Evolutionary conservation across 208 protist genomes (phyloP).

Genomic region (Trypanosoma caninum): DNA sequence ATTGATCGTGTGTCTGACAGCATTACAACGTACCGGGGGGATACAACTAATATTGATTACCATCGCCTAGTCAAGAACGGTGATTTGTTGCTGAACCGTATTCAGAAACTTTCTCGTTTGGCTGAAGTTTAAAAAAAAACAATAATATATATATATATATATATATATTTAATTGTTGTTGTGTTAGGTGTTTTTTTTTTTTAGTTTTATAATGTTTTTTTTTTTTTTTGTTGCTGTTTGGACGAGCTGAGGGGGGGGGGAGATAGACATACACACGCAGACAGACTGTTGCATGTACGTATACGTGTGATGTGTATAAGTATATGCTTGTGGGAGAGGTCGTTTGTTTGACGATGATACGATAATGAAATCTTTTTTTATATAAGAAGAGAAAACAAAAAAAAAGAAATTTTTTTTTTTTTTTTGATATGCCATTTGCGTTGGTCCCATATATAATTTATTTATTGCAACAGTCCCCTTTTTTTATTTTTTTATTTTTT

Average conservation of each 20-base stretch:
- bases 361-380: no score
- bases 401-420: no score
- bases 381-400: not conserved
- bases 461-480: not conserved
- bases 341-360: no score
- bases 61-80: constrained; percentile 95
- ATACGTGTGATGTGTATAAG: no score
- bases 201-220: not conserved
- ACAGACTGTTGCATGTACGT: no score
- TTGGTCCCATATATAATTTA: not conserved
- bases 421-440: no score
- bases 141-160: constrained; percentile 23
- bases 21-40: constrained; percentile 95
- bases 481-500: not conserved
- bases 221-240: constrained; percentile 4
- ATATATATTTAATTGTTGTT: constrained; percentile 1
- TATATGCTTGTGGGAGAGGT: no score
- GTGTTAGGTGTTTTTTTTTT: not conserved
- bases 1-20: constrained; percentile 97
- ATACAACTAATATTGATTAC: constrained; percentile 97
- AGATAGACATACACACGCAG: not conserved
- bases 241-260: not conserved
- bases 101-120: constrained; percentile 98
- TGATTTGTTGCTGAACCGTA: constrained; percentile 96
- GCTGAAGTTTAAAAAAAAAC: constrained; percentile 78